These are phyloP conservation scores for Fraxinus dipetala DNA, from an alignment of 305 asterid species.

Conservation along the genomic window DNA sequence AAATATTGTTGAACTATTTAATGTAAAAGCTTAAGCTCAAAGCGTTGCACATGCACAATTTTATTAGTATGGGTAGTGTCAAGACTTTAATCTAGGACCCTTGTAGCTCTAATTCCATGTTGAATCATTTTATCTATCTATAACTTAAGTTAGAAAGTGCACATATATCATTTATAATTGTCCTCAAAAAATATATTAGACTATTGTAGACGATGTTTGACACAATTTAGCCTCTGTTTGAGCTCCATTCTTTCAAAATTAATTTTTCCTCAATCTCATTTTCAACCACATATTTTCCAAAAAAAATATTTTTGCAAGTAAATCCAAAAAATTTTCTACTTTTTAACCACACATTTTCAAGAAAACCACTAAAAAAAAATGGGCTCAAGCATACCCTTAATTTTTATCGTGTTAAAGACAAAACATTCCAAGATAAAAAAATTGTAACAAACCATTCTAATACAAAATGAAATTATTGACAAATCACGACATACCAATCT, in stretches of 20 bases:
- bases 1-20: not conserved
- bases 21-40: not conserved
- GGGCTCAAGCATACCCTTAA: too few species aligned
- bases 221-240: not conserved
- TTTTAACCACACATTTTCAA: too few species aligned
- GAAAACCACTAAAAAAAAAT: too few species aligned
- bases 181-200: not conserved
- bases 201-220: not conserved
- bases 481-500: not conserved
- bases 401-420: not conserved
- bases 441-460: not conserved
- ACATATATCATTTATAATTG: not conserved
- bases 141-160: not conserved
- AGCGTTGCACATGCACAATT: not conserved
- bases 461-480: not conserved
- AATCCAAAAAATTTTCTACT: too few species aligned
- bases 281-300: too few species aligned
- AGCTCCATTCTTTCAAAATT: not conserved
- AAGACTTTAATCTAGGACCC: not conserved
- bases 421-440: not conserved
- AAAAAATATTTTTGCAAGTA: too few species aligned
- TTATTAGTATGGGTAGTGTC: not conserved
- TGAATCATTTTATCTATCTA: not conserved
- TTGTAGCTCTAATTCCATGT: not conserved
- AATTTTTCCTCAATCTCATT: too few species aligned